Evolutionary conservation across 345 rosid genomes (phyloP), one percentile per base, ranked within the genome.

Genomic region (Sapria himalayana): DNA sequence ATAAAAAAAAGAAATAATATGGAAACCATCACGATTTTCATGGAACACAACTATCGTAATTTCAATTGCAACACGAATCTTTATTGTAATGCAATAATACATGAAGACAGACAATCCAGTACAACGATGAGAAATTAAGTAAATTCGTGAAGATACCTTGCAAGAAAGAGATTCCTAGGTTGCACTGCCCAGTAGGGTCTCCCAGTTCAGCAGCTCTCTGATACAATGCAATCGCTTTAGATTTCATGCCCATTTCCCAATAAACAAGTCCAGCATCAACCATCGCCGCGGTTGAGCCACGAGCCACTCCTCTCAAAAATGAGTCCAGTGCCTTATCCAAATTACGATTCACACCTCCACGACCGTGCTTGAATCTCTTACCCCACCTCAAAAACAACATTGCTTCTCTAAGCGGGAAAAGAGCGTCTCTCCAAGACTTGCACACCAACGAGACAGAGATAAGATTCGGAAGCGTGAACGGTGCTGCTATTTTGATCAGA

Each of bases 221-320:
- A 31, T 89, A 89, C 19, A 79, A 35, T 1, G 49, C 46, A 22
- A 72, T 48, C 0, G 95, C 93, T 51, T 54, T 66, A 15, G 69
- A 74, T 27, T 55, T 71, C 29, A 50, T 40, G 17, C 82, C 98
- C 13, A 45, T 49, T 52, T 79, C 95, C 95, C 98, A 89, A 33
- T 69, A 79, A 25, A 89, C 41, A 16, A 89, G 77, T 8, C 93
- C 93, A 0, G 95, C 98, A 20, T 89, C 98, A 16, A 89, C 95
- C 98, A 89, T 82, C n/a, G 98, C 91, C 7, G 73, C 73, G n/a
- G 85, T 65, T 22, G 81, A 82, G 25, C 98, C 98, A 32, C 66
- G 84, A 22, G 66, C 81, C 6, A 76, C 91, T 2, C 84, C 93
- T 60, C 76, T 76, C 38, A 82, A 49, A 54, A 79, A 89, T 10